Base-by-base conservation (phyloP, 179 eudicot genomes). In the Spergularia azorica region DNA sequence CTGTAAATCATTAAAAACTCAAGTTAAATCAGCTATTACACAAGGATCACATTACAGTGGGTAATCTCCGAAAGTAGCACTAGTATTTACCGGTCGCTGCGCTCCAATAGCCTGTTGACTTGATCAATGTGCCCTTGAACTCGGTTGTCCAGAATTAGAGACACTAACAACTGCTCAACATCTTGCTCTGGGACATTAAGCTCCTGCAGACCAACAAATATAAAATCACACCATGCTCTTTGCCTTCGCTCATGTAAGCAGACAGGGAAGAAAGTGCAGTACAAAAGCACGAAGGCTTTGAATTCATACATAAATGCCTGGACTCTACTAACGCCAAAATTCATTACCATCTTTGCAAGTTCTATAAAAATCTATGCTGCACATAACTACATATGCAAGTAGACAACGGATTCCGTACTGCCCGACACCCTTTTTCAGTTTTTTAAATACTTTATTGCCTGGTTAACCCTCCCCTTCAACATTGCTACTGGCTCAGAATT, bases 61-160 rank as follows among this genome's bases (percentile, higher is more conserved):
- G 17, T 21, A 48, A 55, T 2, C 57, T 48, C 46, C 11, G 16
- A 41, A 36, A 14, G 50, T 14, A 54, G 32, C 14, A 8, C 2
- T 71, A 17, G 41, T 50, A 72, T 12, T 77, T 61, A 92, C 98
- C 94, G 81, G 87, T 95, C 97, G 51, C 95, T 89, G 63, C 90
- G 92, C 78, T 93, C 97, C 79, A 93, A 79, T 52, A 93, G 88
- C 77, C 85, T 87, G 79, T 95, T 95, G 81, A 93, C 97, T 88
- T 95, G 99, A 81, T 95, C 99, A 76, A 91, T 95, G 82, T 95
- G 97, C 17, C 99, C 99, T 69, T 89, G 93, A 70, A 95, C 88
- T 55, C 98, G 88, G 77, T 93, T 95, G 83, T 95, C 99, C 89
- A 95, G 75, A 57, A 95, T 93, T 9, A 93, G 87, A 4, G 98